These are phyloP conservation scores for Hyaloperonospora arabidopsidis DNA, from an alignment of 352 stramenopile genomes.

Conservation along the genomic window DNA sequence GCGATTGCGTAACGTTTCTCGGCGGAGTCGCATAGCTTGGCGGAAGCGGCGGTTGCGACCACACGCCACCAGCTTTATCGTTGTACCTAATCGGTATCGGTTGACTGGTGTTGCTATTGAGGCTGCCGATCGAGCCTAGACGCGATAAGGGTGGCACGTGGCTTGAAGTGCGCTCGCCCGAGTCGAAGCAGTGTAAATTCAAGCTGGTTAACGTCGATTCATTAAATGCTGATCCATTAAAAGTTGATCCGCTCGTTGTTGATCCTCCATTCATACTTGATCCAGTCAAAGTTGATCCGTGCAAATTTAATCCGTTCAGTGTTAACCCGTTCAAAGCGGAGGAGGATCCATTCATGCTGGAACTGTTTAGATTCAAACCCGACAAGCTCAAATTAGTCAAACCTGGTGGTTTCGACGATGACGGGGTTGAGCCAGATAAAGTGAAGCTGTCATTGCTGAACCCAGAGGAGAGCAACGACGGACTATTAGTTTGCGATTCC, in stretches of 20 bases:
- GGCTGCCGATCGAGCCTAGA: slow-evolving; percentile 27
- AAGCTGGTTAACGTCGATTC: slow-evolving; percentile 11
- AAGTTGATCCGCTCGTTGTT: no score
- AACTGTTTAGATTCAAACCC: slow-evolving; percentile 12
- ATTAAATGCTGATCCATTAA: background rate
- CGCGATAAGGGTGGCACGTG: slow-evolving; percentile 24
- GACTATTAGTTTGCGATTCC: slow-evolving; percentile 16
- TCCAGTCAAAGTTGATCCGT: no score
- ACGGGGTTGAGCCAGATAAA: slow-evolving; percentile 13
- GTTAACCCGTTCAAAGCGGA: slow-evolving; percentile 2
- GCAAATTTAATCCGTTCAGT: slow-evolving; percentile 4
- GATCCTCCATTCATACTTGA: no score
- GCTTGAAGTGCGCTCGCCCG: slow-evolving; percentile 7
- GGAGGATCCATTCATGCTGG: background rate
- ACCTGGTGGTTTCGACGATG: slow-evolving; percentile 10
- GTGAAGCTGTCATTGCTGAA: slow-evolving; percentile 19
- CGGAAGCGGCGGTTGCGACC: slow-evolving; percentile 22
- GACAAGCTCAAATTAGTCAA: slow-evolving; percentile 21
- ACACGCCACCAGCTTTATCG: slow-evolving; percentile 19
- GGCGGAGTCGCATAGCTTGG: slow-evolving; percentile 14
- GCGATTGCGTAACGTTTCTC: slow-evolving; percentile 11
- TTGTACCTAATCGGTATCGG: slow-evolving; percentile 22
- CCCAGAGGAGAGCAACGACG: slow-evolving; percentile 10
- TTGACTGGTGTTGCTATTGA: slow-evolving; percentile 20
- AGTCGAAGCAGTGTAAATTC: slow-evolving; percentile 17